phyloP scores from a whole-genome alignment of 345 rosid species.

The Sisymbrium altissimum region DNA sequence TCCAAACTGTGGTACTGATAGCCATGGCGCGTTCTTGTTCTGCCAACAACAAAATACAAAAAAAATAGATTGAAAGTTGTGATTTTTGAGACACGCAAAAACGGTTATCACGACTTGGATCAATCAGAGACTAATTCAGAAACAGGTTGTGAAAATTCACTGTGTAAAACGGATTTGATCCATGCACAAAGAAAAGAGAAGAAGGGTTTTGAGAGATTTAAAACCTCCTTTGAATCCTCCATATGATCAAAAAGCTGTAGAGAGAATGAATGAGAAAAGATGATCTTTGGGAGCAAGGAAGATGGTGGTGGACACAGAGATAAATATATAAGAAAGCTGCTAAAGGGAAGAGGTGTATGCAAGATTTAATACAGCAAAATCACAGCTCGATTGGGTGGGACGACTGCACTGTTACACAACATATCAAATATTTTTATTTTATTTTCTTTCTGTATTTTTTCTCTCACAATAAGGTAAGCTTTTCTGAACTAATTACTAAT shows the following conservation, averaged over 20 bases:
- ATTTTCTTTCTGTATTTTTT: neutral
- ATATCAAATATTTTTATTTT: neutral
- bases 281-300: neutral
- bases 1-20: constrained; percentile 95
- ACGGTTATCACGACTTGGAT: neutral
- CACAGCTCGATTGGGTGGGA: constrained; percentile 22
- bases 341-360: neutral
- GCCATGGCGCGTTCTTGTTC: constrained; percentile 77
- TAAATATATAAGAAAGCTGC: neutral
- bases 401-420: neutral
- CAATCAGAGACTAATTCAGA: neutral
- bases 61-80: neutral
- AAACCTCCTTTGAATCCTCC: constrained; percentile 72
- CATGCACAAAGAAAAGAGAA: neutral
- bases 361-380: constrained; percentile 19
- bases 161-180: neutral
- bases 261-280: constrained; percentile 9
- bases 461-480: neutral
- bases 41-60: neutral
- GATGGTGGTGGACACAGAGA: neutral
- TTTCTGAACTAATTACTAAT: neutral
- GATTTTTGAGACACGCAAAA: neutral
- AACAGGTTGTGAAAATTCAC: neutral
- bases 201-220: neutral
- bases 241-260: constrained; percentile 30